phyloP scores from a whole-genome alignment of 805 yeast species.

The Sugiyamaella mastotermitis region DNA sequence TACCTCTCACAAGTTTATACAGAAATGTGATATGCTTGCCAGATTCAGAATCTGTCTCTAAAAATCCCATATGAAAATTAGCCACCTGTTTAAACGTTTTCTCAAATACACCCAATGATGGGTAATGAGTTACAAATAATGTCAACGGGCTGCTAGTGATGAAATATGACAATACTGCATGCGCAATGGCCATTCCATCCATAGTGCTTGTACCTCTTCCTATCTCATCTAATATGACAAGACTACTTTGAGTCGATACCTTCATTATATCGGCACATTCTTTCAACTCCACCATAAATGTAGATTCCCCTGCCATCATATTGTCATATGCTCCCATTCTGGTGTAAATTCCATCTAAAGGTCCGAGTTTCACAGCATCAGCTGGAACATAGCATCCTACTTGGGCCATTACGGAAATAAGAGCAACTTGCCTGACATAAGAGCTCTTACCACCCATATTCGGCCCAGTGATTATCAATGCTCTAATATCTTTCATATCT shows the following conservation, averaged over 20 bases:
- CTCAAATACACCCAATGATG: constrained; percentile 52
- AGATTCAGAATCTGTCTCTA: constrained; percentile 32
- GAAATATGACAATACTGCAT: constrained; percentile 60
- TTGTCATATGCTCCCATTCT: constrained; percentile 60
- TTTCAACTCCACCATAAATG: constrained; percentile 72
- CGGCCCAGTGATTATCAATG: constrained; percentile 73
- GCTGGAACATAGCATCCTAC: constrained; percentile 77
- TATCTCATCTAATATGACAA: constrained; percentile 66
- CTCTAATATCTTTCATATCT: constrained; percentile 43
- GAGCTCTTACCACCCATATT: constrained; percentile 88
- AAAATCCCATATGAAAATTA: constrained; percentile 69
- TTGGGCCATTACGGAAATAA: constrained; percentile 67
- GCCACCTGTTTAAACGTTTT: constrained; percentile 37
- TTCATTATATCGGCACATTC: constrained; percentile 57
- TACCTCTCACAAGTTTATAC: constrained; percentile 45
- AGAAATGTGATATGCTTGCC: constrained; percentile 43
- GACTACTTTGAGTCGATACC: constrained; percentile 45
- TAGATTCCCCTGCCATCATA: constrained; percentile 67
- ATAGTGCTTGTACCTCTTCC: constrained; percentile 70
- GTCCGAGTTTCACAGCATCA: constrained; percentile 48
- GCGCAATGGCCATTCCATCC: constrained; percentile 82
- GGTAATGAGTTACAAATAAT: constrained; percentile 81
- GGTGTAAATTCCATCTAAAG: constrained; percentile 54
- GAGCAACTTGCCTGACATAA: constrained; percentile 66
- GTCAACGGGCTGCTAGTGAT: constrained; percentile 46